These are phyloP conservation scores for Citrus hindsii DNA, from an alignment of 345 rosid species.

Conservation along the genomic window DNA sequence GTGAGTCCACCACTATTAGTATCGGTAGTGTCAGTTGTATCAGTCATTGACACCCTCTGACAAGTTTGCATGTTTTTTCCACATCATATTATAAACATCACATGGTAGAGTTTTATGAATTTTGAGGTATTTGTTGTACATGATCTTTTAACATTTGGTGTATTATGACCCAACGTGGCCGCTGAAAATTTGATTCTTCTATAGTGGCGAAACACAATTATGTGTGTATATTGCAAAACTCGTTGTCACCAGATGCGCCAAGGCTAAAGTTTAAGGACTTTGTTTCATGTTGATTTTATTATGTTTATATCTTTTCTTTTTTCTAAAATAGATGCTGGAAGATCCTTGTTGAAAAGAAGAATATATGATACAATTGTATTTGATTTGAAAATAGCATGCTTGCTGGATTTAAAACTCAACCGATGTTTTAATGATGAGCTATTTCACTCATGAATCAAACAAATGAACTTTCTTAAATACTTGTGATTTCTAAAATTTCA, in stretches of 20 bases:
- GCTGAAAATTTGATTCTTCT: slow-evolving; percentile 1
- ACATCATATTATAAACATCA: background rate
- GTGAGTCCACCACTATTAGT: slow-evolving; percentile 17
- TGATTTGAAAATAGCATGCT: background rate
- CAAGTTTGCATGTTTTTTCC: background rate
- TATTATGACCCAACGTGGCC: background rate
- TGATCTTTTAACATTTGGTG: background rate
- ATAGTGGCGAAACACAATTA: background rate
- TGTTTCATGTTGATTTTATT: background rate
- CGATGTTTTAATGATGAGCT: background rate
- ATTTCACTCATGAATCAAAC: background rate
- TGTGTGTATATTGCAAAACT: background rate
- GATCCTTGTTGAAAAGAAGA: background rate
- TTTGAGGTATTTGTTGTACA: background rate
- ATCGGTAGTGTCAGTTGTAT: background rate
- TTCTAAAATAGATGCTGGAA: background rate
- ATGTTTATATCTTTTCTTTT: background rate
- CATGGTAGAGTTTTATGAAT: background rate
- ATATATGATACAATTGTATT: background rate
- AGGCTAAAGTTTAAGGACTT: background rate
- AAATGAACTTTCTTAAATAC: background rate
- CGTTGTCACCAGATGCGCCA: background rate
- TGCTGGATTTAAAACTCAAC: background rate
- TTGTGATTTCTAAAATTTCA: background rate
- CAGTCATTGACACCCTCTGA: background rate